Conservation (phyloP, 2,329 filamentous ascomycete species). For the Neopestalotiopsis sp. region DNA sequence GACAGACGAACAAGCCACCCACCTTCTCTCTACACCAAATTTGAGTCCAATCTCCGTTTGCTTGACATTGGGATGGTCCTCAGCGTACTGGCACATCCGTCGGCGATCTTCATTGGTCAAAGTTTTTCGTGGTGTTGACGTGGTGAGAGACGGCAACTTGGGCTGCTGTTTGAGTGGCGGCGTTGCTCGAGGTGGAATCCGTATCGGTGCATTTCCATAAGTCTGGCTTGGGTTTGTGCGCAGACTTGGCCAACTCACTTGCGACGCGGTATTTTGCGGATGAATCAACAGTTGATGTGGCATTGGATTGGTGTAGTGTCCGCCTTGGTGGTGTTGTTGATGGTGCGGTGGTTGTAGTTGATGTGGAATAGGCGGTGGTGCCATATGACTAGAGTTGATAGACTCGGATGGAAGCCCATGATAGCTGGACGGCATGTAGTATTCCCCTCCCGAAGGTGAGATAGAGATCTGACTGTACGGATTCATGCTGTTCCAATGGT, state of each 20-base stretch:
- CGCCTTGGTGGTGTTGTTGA: constrained; percentile 37
- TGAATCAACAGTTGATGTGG: constrained; percentile 75
- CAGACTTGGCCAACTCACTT: constrained; percentile 75
- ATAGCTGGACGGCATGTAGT: constrained; percentile 60
- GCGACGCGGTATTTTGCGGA: constrained; percentile 50
- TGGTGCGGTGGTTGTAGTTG: constrained; percentile 49
- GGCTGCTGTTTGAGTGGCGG: constrained; percentile 57
- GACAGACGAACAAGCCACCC: constrained; percentile 42
- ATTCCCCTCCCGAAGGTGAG: constrained; percentile 70
- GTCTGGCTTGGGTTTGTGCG: constrained; percentile 70
- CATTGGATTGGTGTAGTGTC: constrained; percentile 53
- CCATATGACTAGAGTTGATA: constrained; percentile 51
- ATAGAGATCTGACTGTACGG: constrained; percentile 74
- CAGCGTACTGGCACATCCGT: constrained; percentile 91
- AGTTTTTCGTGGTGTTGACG: constrained; percentile 78
- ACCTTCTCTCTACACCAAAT: constrained; percentile 98
- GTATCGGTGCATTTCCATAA: constrained; percentile 64
- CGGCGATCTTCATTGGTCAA: constrained; percentile 90
- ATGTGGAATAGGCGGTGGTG: constrained; percentile 66
- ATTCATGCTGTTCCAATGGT: constrained; percentile 62
- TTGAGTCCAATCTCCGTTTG: constrained; percentile 95
- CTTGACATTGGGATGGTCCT: constrained; percentile 87
- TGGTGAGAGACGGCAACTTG: constrained; percentile 55
- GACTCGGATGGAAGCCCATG: constrained; percentile 57
- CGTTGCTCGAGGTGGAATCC: constrained; percentile 60